phyloP scores from a whole-genome alignment of 495 filamentous ascomycete species.

The Hyaloscypha bicolor region DNA sequence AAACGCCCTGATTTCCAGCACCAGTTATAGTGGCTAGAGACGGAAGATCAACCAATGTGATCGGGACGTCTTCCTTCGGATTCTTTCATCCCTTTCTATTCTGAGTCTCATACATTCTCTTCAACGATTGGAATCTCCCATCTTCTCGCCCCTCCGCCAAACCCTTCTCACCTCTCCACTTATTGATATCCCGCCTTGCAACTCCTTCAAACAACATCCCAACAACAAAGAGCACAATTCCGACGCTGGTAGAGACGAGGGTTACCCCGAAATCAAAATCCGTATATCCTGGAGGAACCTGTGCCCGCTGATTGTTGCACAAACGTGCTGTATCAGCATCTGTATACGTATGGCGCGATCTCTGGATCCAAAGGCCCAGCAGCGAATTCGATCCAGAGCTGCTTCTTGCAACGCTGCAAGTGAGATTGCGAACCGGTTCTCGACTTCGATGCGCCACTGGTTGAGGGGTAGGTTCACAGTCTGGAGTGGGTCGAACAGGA shows the following conservation, averaged over 20 bases:
- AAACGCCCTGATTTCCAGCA: no score
- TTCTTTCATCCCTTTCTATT: not conserved
- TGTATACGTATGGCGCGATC: not conserved
- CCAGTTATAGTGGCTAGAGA: no score
- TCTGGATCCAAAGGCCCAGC: conserved; percentile 11
- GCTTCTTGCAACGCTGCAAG: conserved; percentile 12
- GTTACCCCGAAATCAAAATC: conserved; percentile 8
- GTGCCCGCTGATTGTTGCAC: conserved; percentile 4
- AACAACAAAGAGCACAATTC: not conserved
- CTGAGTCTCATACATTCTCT: conserved; percentile 11
- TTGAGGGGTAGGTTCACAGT: conserved; percentile 4
- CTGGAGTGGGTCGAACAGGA: no score
- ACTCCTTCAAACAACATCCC: not conserved
- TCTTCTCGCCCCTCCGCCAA: conserved; percentile 3
- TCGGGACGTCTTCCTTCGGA: not conserved
- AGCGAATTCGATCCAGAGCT: conserved; percentile 20
- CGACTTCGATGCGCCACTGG: conserved; percentile 21
- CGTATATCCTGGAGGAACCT: not conserved
- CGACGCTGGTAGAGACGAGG: not conserved
- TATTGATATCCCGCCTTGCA: not conserved
- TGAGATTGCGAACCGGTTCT: conserved; percentile 7
- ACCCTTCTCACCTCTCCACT: not conserved
- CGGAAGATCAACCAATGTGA: not conserved
- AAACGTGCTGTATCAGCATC: conserved; percentile 5
- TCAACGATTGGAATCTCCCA: conserved; percentile 7